Conservation (phyloP, 2,329 filamentous ascomycete genomes). For the Pseudocercospora macadamiae region DNA sequence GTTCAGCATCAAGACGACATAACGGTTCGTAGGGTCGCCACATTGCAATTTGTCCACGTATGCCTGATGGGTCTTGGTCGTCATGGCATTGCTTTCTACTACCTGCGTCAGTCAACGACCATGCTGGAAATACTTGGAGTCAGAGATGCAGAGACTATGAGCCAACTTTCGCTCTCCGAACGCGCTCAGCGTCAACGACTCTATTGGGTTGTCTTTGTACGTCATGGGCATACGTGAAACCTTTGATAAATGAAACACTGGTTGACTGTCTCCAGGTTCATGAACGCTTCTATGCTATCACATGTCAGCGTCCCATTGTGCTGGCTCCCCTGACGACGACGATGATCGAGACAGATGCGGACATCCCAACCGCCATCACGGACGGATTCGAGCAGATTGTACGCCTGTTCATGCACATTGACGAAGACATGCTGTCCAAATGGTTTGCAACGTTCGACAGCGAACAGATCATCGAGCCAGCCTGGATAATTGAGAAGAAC, state of each 20-base stretch:
- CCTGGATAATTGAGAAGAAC: slow-evolving; percentile 9
- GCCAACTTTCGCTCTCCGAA: slow-evolving; percentile 16
- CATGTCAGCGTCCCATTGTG: slow-evolving; percentile 10
- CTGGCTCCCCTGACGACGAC: slow-evolving; percentile 6
- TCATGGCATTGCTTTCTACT: slow-evolving; percentile 10
- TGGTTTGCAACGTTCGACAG: slow-evolving; percentile 10
- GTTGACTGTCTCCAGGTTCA: slow-evolving; percentile 42
- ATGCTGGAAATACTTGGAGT: slow-evolving; percentile 3
- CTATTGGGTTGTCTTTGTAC: slow-evolving; percentile 11
- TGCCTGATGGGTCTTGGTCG: slow-evolving; percentile 10
- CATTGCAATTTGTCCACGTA: slow-evolving; percentile 9
- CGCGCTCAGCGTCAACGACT: slow-evolving; percentile 12
- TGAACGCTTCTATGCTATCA: slow-evolving; percentile 40
- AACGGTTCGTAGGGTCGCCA: slow-evolving; percentile 2
- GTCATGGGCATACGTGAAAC: background rate
- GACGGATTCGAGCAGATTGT: slow-evolving; percentile 5
- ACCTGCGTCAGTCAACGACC: slow-evolving; percentile 8
- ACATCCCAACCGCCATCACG: slow-evolving; percentile 1
- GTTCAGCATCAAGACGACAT: slow-evolving; percentile 4
- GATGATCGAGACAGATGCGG: background rate
- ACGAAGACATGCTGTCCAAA: slow-evolving; percentile 1
- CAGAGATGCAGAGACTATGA: background rate
- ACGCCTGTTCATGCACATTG: slow-evolving; percentile 8
- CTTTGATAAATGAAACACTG: background rate
- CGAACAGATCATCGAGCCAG: slow-evolving; percentile 3